Evolutionary conservation across 2,329 filamentous ascomycete genomes (phyloP), one percentile per base, ranked within the genome.

Genomic region (Epichloe hybrida): DNA sequence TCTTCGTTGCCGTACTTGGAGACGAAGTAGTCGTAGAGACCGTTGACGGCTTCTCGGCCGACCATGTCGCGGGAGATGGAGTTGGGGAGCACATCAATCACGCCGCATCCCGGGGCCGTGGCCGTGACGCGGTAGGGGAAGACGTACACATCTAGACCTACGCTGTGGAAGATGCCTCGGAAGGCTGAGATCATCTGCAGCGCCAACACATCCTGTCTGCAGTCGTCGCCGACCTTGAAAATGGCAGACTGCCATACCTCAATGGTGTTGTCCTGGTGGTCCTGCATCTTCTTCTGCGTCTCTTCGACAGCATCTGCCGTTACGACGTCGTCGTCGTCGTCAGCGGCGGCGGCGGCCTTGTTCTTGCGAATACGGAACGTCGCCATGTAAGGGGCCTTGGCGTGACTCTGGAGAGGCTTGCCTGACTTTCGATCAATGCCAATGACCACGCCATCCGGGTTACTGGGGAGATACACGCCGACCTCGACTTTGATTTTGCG

Each of bases 161-260:
- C 87, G 56, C 81, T 85, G 65, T 95, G 86, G 75, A 97, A 98
- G 61, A 99, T 98, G 55, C 90, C 90, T 23, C 93, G 84, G 75
- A 98, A 99, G 1, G 90, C 89, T 0, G 93, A 84, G 64, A 99
- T 96, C 85, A 99, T 94, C 68, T 98, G 93, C 54, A 99, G 73
- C 2, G 93, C 93, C 53, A 99, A 75, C 49, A 99, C 86, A 61
- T 99, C 94, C 69, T 99, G 93, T 48, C 93, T 85, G 65, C 93
- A 97, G 67, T 99, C 93, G 64, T 99, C 93, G 55, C 93, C 93
- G 46, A 99, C 94, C 67, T 99, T 99, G 81, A 99, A 99, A 62
- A 99, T 99, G 51, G 91, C 93, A 2, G 89, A 95, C 67, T 98
- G 93, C 94, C 93, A 97, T n/a, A 91, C 85, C 66, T 98, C 94